Evolutionary conservation across 768 basidiomycete genomes (phyloP), one percentile per base, ranked within the genome.

Genomic region (Lentinula lateritia): DNA sequence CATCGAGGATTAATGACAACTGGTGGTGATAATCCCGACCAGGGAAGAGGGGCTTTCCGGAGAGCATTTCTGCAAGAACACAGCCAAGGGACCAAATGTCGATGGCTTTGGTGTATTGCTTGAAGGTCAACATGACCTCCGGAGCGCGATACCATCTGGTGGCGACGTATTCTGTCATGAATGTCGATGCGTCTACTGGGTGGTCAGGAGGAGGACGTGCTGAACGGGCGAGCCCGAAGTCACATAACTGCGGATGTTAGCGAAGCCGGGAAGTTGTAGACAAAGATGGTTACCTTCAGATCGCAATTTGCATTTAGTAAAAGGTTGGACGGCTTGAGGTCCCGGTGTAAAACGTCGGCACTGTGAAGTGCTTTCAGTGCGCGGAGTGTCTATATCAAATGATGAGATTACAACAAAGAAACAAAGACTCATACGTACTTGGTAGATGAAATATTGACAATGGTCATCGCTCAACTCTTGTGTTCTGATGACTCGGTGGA

Each of bases 121-220:
- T 94, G 79, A 97, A 98, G 0, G 93, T 96, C 39, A 98, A 82
- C 96, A 98, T 98, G 63, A 98, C 92, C 72, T 98, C 96, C 0
- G 96, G 96, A 0, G 96, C 96, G 35, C 96, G 87, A 71, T 98
- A 98, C 96, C 96, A 98, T 69, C 93, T 88, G 13, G 96, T 98
- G 1, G 95, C 95, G 23, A 98, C 95, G 66, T 98, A 98, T 83
- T 96, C 93, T 7, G 90, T 92, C 84, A 92, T 88, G 67, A 91
- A 91, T 0, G 87, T 90, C 70, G 88, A 88, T 65, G 85, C 86
- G 64, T 89, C 89, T 64, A 91, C 82, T 12, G 80, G 88, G 18
- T 86, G 82, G 63, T 89, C 86, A 0, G 89, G 89, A 35, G 86
- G 89, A 0, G 83, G 90, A 63, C 81, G 85, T 35, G 85, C 90